phyloP scores from a whole-genome alignment of 1,284 basidiomycete species.

The Microbotryomycetes sp. region DNA sequence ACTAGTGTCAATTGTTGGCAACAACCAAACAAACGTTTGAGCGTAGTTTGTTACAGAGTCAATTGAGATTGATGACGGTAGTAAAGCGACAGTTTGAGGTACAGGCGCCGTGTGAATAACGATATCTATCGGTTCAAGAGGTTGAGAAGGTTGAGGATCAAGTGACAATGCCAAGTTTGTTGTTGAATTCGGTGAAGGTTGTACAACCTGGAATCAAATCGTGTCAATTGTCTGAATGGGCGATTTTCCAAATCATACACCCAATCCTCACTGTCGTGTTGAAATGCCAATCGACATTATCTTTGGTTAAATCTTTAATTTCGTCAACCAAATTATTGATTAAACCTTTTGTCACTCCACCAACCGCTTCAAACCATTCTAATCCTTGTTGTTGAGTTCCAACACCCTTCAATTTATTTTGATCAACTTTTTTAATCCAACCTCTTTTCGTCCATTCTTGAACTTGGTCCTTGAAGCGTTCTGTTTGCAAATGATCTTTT shows the following conservation, averaged over 20 bases:
- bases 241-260: not conserved
- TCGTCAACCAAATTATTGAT: not conserved
- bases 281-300: not conserved
- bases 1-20: not conserved
- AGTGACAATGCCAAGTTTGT: not conserved
- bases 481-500: not conserved
- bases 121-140: not conserved
- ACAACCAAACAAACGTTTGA: not conserved
- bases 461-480: not conserved
- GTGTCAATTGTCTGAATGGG: too few species aligned
- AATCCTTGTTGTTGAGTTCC: not conserved
- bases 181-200: not conserved
- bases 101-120: not conserved
- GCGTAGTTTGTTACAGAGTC: not conserved
- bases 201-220: not conserved
- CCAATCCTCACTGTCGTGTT: not conserved
- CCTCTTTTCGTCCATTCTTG: not conserved
- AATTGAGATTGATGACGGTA: not conserved
- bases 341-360: not conserved
- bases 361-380: not conserved
- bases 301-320: not conserved
- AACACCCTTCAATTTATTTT: not conserved
- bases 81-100: not conserved
- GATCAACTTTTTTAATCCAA: not conserved
- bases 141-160: not conserved